These are phyloP conservation scores for Termitomyces sp. DNA, from an alignment of 768 basidiomycete genomes.

Conservation along the genomic window DNA sequence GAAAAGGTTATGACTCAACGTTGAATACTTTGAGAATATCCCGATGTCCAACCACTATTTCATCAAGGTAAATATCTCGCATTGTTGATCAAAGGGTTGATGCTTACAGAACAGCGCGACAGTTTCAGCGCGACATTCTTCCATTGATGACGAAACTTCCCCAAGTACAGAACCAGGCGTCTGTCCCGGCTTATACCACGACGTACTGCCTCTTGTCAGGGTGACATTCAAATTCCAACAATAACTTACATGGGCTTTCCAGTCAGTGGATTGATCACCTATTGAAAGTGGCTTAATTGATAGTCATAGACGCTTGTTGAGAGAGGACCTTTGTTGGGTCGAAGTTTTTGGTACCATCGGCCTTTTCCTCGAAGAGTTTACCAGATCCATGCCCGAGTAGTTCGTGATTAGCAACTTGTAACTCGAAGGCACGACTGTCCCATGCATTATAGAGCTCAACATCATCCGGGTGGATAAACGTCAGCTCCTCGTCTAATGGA, in stretches of 20 bases:
- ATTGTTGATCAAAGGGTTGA: neutral
- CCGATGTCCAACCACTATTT: slow-evolving; percentile 61
- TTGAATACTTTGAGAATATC: slow-evolving; percentile 80
- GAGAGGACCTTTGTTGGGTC: slow-evolving; percentile 53
- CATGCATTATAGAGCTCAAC: slow-evolving; percentile 67
- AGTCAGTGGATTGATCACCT: slow-evolving; percentile 81
- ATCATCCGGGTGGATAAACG: slow-evolving; percentile 81
- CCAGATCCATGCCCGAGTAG: slow-evolving; percentile 83
- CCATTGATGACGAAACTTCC: slow-evolving; percentile 86
- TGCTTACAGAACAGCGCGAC: slow-evolving; percentile 73
- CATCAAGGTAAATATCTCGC: neutral
- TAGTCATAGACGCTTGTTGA: neutral
- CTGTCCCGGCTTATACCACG: slow-evolving; percentile 89
- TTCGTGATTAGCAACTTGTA: slow-evolving; percentile 90
- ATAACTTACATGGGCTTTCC: slow-evolving; percentile 59
- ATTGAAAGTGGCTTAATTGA: neutral
- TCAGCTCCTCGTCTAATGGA: slow-evolving; percentile 60
- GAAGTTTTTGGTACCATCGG: slow-evolving; percentile 78
- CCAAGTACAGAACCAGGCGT: slow-evolving; percentile 79
- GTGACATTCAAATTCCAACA: neutral
- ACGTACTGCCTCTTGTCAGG: slow-evolving; percentile 36
- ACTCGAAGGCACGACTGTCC: slow-evolving; percentile 75
- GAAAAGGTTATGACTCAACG: slow-evolving; percentile 31
- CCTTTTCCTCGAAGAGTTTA: slow-evolving; percentile 72
- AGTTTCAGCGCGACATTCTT: slow-evolving; percentile 89